Evolutionary conservation across 1,284 basidiomycete genomes (phyloP), one percentile per base, ranked within the genome.

Genomic region (Cutaneotrichosporon dermatis): DNA sequence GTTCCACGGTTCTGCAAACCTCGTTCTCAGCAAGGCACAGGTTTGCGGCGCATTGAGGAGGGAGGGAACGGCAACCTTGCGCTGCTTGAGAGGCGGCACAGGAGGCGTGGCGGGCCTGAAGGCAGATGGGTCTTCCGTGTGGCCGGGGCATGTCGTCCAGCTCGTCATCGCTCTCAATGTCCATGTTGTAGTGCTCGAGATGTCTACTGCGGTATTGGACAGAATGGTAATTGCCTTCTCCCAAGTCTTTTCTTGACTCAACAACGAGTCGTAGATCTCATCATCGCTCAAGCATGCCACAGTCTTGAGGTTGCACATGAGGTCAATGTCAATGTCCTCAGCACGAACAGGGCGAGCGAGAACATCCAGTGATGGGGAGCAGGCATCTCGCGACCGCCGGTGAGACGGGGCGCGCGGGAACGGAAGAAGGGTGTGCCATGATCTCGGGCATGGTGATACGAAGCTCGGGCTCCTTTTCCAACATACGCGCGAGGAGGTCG

Each of bases 151-250:
- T 49, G 10, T 36, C 37, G 39, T 61, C 67, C 8, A 40, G 2
- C 35, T 69, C 72, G 9, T 64, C 66, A 46, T 72, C 70, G 37
- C 72, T 73, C 34, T 68, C 67, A 37, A 71, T 71, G 48, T 87
- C 84, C 76, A 79, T 78, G 68, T 81, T 81, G 73, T 84, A 84
- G 76, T 86, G 83, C 70, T 88, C 85, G 45, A 90, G 76, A 62
- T 85, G 84, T 65, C 83, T 83, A 55, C 81, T 81, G 44, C 91
- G 85, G 77, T 94, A 95, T 66, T 86, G 86, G 58, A 87, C 80
- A 97, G 81, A 9, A 95, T 90, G 87, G 76, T 96, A 97, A 95
- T 88, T 0, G 89, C 89, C 77, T 96, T 96, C 76, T 95, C 90
- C 90, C 90, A 92, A 16, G 88, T 92, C 61, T 86, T 85, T 76